Conservation (phyloP, 2,329 filamentous ascomycete genomes). For the Phialemoniopsis sp. region DNA sequence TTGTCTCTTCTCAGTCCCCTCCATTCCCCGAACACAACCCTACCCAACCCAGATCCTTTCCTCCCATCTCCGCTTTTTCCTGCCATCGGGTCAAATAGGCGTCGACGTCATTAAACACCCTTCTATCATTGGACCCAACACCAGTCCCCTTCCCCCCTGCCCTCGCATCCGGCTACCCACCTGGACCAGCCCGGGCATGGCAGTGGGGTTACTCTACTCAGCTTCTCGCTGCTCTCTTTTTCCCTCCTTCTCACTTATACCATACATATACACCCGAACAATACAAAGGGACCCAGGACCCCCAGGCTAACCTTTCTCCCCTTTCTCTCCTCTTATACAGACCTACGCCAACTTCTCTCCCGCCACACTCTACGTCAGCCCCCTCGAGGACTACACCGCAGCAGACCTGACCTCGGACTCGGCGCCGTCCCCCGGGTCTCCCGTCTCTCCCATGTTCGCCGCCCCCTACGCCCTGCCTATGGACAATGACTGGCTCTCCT, state of each 20-base stretch:
- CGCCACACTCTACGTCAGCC: slow-evolving; percentile 14
- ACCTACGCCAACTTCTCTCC: slow-evolving; percentile 17
- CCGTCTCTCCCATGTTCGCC: slow-evolving; percentile 21
- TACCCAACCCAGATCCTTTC: no score
- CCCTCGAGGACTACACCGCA: slow-evolving; percentile 20
- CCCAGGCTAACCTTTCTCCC: background rate
- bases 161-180: no score
- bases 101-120: background rate
- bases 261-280: no score
- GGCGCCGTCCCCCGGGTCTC: slow-evolving; percentile 25
- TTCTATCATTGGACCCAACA: background rate
- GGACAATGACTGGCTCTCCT: slow-evolving; percentile 20
- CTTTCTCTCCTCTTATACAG: slow-evolving; percentile 3
- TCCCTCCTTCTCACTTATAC: no score
- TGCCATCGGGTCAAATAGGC: no score
- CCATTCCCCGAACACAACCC: no score
- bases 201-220: no score
- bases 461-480: slow-evolving; percentile 20
- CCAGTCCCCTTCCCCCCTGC: no score
- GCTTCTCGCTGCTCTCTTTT: no score
- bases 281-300: no score
- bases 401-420: slow-evolving; percentile 28
- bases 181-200: no score
- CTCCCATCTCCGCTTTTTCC: no score
- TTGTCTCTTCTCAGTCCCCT: background rate